Evolutionary conservation across 768 basidiomycete genomes (phyloP).

Genomic region (Floccularia luteovirens): DNA sequence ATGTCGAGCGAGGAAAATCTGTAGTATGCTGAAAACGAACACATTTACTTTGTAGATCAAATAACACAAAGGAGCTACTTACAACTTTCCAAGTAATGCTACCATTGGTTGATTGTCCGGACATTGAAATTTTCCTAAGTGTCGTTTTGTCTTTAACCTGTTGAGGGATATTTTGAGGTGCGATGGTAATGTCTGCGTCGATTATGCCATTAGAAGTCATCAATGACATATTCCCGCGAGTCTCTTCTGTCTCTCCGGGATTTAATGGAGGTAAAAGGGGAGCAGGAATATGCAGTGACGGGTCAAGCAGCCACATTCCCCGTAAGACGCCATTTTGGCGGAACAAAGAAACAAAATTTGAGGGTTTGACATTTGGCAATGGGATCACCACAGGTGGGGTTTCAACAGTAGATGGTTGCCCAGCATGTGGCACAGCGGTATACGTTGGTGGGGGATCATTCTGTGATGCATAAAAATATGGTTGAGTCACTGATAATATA

Average conservation of each 20-base stretch:
- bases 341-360: slow-evolving; percentile 23
- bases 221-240: slow-evolving; percentile 30
- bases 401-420: neutral
- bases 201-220: slow-evolving; percentile 24
- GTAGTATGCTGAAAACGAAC: slow-evolving; percentile 12
- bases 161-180: slow-evolving; percentile 11
- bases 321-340: slow-evolving; percentile 20
- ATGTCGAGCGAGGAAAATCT: slow-evolving; percentile 11
- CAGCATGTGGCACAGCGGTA: neutral
- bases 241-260: slow-evolving; percentile 23
- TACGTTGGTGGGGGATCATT: slow-evolving; percentile 10
- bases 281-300: slow-evolving; percentile 28
- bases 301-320: slow-evolving; percentile 35
- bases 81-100: slow-evolving; percentile 15
- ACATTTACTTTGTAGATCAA: neutral
- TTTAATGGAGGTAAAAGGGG: slow-evolving; percentile 29
- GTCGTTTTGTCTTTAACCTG: slow-evolving; percentile 1
- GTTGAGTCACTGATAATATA: no score
- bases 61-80: slow-evolving; percentile 2
- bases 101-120: slow-evolving; percentile 19
- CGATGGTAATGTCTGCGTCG: slow-evolving; percentile 29
- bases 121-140: slow-evolving; percentile 9
- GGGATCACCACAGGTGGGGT: neutral
- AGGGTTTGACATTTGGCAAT: slow-evolving; percentile 16
- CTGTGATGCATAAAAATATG: no score